These are phyloP conservation scores for Corylus heterophylla DNA, from an alignment of 306 rosid species.

Conservation along the genomic window DNA sequence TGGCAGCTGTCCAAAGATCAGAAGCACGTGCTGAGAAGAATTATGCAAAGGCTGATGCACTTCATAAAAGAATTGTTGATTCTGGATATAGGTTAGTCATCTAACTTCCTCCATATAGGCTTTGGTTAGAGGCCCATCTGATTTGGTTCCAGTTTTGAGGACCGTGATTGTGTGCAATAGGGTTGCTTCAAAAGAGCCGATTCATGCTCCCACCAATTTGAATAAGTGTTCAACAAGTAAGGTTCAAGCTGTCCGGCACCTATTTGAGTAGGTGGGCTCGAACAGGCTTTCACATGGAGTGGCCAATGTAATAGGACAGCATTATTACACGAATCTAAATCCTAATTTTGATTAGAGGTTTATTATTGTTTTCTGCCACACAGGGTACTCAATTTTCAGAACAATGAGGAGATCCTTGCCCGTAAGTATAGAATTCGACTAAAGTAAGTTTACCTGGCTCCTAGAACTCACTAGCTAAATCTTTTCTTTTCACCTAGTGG, in stretches of 20 bases:
- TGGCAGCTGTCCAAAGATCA: slow-evolving; percentile 55
- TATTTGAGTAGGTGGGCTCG: no score
- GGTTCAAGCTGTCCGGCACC: no score
- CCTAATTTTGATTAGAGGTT: not conserved
- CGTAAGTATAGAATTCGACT: slow-evolving; percentile 79
- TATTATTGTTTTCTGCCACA: slow-evolving; percentile 1
- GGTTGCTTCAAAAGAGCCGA: no score
- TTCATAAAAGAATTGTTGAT: slow-evolving; percentile 62
- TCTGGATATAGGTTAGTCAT: slow-evolving; percentile 76
- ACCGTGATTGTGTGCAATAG: no score
- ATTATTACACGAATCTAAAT: no score
- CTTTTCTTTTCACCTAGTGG: not conserved
- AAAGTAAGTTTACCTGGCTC: slow-evolving; percentile 47
- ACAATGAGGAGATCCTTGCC: slow-evolving; percentile 63
- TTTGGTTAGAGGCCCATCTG: slow-evolving; percentile 8
- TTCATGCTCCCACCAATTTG: no score
- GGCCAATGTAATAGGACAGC: no score
- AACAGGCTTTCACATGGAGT: no score
- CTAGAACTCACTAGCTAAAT: not conserved
- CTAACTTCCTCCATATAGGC: slow-evolving; percentile 15
- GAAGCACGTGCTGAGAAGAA: slow-evolving; percentile 54
- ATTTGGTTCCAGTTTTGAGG: not conserved
- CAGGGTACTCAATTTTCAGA: slow-evolving; percentile 59
- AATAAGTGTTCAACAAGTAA: no score
- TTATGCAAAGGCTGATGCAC: slow-evolving; percentile 64